These are phyloP conservation scores for Phytophthora syringae DNA, from an alignment of 352 stramenopile species.

Conservation along the genomic window DNA sequence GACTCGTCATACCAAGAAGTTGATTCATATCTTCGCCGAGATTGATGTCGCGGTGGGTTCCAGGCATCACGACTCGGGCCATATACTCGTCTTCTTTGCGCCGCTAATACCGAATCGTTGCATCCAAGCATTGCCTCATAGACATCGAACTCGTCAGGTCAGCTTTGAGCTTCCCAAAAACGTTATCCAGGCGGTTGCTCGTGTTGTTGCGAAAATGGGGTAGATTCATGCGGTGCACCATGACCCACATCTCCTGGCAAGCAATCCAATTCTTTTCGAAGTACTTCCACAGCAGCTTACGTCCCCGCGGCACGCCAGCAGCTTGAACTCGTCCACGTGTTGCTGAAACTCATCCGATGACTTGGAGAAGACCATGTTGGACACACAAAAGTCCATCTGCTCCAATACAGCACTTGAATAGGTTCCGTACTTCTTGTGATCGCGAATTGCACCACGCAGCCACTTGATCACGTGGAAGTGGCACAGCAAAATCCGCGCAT, in stretches of 20 bases:
- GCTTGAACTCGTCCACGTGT: conserved; percentile 14
- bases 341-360: background rate
- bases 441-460: background rate
- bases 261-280: background rate
- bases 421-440: conserved; percentile 10
- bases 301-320: no score
- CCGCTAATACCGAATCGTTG: no score
- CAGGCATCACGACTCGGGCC: no score
- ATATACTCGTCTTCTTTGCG: no score
- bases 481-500: background rate
- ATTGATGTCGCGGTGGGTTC: no score
- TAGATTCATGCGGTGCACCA: background rate
- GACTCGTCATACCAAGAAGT: no score
- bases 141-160: no score
- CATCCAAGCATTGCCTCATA: no score
- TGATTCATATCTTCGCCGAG: no score
- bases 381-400: conserved; percentile 11
- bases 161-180: background rate
- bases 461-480: conserved; percentile 12
- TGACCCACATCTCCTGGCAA: background rate
- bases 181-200: background rate
- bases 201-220: background rate
- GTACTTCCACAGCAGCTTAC: background rate
- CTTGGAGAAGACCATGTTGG: conserved; percentile 11
- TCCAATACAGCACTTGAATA: conserved; percentile 4